Evolutionary conservation across 768 basidiomycete genomes (phyloP), one percentile per base, ranked within the genome.

Genomic region (Kwoniella sp.): DNA sequence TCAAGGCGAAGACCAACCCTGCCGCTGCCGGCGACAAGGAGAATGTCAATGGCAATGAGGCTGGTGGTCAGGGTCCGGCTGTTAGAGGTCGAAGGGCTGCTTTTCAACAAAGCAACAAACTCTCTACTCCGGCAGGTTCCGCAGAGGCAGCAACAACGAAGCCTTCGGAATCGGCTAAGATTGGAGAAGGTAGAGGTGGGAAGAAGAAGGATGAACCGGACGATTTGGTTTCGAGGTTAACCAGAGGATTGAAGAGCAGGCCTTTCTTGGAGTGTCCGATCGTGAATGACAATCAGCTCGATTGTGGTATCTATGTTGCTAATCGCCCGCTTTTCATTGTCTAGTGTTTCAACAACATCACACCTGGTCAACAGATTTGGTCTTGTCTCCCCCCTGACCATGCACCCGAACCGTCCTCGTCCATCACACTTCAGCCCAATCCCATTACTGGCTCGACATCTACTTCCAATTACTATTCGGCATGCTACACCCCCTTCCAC

Each of bases 401-500:
- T 87, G 88, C 2, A 83, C 85, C 52, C 15, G 53, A 53, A 25
- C 58, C 60, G 6, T 60, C 63, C 27, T 57, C 53, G 10, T 56
- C 47, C 1, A 36, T 61, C 50, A 61, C 30, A n/a, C 60, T 47
- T 17, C 48, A 65, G n/a, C 53, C 52, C 10, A 55, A 60, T 27
- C 58, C 58, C 6, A 60, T 55, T 27, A 56, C 53, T 12, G 53
- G 64, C 24, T 65, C 64, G 2, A 65, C 56, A 2, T 30, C 46
- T n/a, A 55, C 60, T 7, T 51, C 63, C 10, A 63, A 59, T 33
- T 60, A 65, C 33, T 68, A 68, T 53, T 49, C 55, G 8, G 69
- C 74, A 2, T 98, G 95, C 73, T 95, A 90, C 87, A 90, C 87
- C 12, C 87, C 90, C 0, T 93, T 96, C 73, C 95, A 98, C 80